Base-by-base conservation (phyloP, 345 rosid genomes). In the Tarenaya hassleriana region DNA sequence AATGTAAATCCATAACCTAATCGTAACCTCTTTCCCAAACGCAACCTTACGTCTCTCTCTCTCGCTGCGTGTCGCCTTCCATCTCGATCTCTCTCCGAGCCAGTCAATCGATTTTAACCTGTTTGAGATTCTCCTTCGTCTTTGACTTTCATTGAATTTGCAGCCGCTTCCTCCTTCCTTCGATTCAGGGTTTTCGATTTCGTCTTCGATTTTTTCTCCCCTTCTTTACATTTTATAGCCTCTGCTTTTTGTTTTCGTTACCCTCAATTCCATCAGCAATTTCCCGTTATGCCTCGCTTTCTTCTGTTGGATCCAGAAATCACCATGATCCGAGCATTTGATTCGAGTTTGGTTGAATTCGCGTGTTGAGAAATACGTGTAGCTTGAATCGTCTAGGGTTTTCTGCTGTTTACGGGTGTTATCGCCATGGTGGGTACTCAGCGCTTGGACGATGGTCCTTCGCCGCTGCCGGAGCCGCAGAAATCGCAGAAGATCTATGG, bases 341-440 rank as follows among this genome's bases (percentile, higher is more conserved):
- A 49, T 50, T 34, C 16, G 55, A 20, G 47, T 53, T 18, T 1
- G 7, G 9, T 5, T n/a, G n/a, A 16, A 42, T 3, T 17, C 10
- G 18, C 18, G 12, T 10, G 4, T 2, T 1, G 10, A 10, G 19
- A 38, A 5, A 21, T 10, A 17, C 13, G 39, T 13, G 4, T 56
- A 29, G 48, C 19, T 49, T 29, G 8, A 33, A 54, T 46, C 40
- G 16, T 21, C 13, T 50, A 47, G 47, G 57, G 19, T 34, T 54
- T 47, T 16, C 16, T 60, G 4, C 34, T 50, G 29, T 33, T 39
- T 7, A 27, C 19, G 16, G 17, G 29, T 24, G 29, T 24, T 24
- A 2, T 24, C 2, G 52, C 49, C 48, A 82, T 79, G 81, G 78
- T 64, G 76, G 68, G 60, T 54, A 61, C 84, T 51, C 78, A 72